These are phyloP conservation scores for Dactylonectria macrodidyma DNA, from an alignment of 2,329 filamentous ascomycete species.

Conservation along the genomic window DNA sequence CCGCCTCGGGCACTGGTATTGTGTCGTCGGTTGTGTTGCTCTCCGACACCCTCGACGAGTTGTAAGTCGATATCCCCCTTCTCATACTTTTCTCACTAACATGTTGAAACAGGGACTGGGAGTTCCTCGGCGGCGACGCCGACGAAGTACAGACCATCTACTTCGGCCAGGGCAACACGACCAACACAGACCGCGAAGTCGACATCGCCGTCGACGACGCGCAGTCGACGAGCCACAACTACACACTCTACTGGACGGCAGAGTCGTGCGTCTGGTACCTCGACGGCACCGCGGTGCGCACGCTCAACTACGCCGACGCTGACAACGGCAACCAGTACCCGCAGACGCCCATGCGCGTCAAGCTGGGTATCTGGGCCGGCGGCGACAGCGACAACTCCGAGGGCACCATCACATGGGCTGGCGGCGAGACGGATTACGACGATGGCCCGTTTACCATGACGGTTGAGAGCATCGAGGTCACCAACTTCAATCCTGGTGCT, in stretches of 20 bases:
- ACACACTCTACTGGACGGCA: slow-evolving; percentile 77
- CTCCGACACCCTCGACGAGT: slow-evolving; percentile 78
- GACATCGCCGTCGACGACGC: slow-evolving; percentile 70
- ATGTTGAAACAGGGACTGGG: slow-evolving; percentile 70
- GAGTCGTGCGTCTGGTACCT: slow-evolving; percentile 75
- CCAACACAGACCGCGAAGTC: slow-evolving; percentile 76
- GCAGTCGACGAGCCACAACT: slow-evolving; percentile 73
- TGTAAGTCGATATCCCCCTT: slow-evolving; percentile 27
- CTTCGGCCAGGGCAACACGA: slow-evolving; percentile 80
- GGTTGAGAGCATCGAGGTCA: slow-evolving; percentile 61
- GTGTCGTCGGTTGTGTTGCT: slow-evolving; percentile 83
- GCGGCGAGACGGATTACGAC: slow-evolving; percentile 62
- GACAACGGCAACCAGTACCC: slow-evolving; percentile 69
- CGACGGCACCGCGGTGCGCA: slow-evolving; percentile 72
- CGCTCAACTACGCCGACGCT: slow-evolving; percentile 64
- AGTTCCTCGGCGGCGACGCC: slow-evolving; percentile 84
- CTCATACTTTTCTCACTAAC: background rate
- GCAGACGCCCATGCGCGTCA: slow-evolving; percentile 79
- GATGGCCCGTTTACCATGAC: slow-evolving; percentile 73
- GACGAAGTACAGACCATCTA: slow-evolving; percentile 88
- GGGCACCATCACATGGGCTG: slow-evolving; percentile 78
- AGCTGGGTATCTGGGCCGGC: slow-evolving; percentile 72
- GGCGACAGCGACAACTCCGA: slow-evolving; percentile 58
- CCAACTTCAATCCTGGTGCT: slow-evolving; percentile 54
- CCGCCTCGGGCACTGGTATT: slow-evolving; percentile 80